Conservation (phyloP, 2,329 filamentous ascomycete genomes). For the Aureobasidium zeae region DNA sequence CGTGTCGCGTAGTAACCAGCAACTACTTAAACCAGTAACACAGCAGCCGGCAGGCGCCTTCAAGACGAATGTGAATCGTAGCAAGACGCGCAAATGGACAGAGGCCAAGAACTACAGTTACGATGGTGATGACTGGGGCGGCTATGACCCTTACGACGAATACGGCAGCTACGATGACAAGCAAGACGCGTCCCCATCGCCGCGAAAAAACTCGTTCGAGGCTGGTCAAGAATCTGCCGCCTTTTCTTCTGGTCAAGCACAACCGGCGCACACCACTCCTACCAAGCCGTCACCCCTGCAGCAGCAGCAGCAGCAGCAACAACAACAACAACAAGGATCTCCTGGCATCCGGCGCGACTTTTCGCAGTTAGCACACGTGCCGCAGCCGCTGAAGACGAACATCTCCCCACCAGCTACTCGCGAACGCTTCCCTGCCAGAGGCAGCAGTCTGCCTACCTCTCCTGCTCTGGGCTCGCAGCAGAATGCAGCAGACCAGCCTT, state of each 20-base stretch:
- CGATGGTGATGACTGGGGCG: slow-evolving; percentile 90
- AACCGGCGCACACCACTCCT: slow-evolving; percentile 8
- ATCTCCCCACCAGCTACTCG: slow-evolving; percentile 1
- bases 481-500: not conserved
- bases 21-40: slow-evolving; percentile 20
- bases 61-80: slow-evolving; percentile 76
- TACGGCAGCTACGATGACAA: slow-evolving; percentile 43
- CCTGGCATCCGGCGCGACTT: slow-evolving; percentile 36
- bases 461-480: slow-evolving; percentile 15
- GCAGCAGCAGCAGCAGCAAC: not conserved
- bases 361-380: slow-evolving; percentile 43
- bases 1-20: slow-evolving; percentile 24
- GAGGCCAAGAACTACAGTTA: slow-evolving; percentile 80
- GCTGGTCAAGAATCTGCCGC: slow-evolving; percentile 44
- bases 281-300: slow-evolving; percentile 4
- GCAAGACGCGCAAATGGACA: slow-evolving; percentile 91
- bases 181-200: slow-evolving; percentile 34
- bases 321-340: no score
- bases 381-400: slow-evolving; percentile 40
- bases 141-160: slow-evolving; percentile 48
- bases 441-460: slow-evolving; percentile 41
- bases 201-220: slow-evolving; percentile 45
- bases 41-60: slow-evolving; percentile 49
- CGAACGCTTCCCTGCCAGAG: slow-evolving; percentile 37
- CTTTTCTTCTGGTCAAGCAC: slow-evolving; percentile 28